Base-by-base conservation (phyloP, 768 basidiomycete species). In the Boletus rex-veris region DNA sequence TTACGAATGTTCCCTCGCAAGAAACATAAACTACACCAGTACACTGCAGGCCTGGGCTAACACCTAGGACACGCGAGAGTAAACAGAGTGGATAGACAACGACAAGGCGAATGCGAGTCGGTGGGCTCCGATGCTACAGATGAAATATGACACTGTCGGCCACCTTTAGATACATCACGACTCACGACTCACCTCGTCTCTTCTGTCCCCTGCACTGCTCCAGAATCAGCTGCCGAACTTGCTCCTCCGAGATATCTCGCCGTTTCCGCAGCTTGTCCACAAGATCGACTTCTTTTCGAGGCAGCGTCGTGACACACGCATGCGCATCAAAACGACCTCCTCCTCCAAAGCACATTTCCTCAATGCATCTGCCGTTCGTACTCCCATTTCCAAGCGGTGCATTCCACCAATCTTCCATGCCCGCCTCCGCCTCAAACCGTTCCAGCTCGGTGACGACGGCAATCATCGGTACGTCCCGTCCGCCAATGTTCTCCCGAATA, bases 271-370 rank as follows among this genome's bases (percentile, higher is more conserved):
- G 30, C 1, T 14, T 24, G 6, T 58, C 21, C 2, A 40, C 19
- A 4, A 59, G 54, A 40, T 54, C 65, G 11, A 51, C 58, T 0
- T 65, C 59, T 33, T 7, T 58, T 12, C 26, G 39, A 6, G 61
- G 55, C 10, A 69, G 42, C 5, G 74, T 72, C 7, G 75, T 77
- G 44, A 77, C 60, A 47, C 77, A 78, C 5, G 70, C 75, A 16
- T 74, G 67, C 8, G 64, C 74, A 7, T 65, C 46, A 2, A 28
- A 76, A 75, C 9, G 10, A 8, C 8, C 24, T 38, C 35, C 59
- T 72, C 70, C 3, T 57, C 14, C 55, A 33, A 57, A 55, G 28
- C 61, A 58, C 46, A 40, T 51, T 3, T 15, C 38, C 33, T 65
- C 64, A 14, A 77, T 71, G 4, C 6, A 36, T n/a, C 40, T 37